Conservation (phyloP, 441 rosid genomes). For the Arabidopsis hybrid region DNA sequence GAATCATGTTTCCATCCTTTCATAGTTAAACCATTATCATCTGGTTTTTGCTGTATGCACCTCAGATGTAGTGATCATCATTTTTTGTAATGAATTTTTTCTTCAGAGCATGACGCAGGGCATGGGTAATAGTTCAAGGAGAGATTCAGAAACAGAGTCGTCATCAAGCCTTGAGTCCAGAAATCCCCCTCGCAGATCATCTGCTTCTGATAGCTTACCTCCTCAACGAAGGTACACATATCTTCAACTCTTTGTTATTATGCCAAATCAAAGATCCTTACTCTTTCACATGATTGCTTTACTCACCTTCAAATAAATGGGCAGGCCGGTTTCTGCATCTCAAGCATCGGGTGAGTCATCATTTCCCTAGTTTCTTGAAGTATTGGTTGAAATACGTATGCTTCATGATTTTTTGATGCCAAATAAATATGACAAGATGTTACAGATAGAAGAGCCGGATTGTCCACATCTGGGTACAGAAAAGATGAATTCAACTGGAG, state of each 20-base stretch:
- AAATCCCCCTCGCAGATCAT: constrained; percentile 70
- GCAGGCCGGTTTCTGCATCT: constrained; percentile 66
- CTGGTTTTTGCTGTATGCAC: background rate
- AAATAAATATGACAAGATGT: constrained; percentile 1
- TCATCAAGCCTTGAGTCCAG: constrained; percentile 72
- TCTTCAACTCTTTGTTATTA: constrained; percentile 10
- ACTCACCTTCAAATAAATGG: constrained; percentile 8
- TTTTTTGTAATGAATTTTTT: background rate
- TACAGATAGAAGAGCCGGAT: constrained; percentile 86
- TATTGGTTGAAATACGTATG: constrained; percentile 1
- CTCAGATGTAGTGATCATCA: constrained; percentile 17
- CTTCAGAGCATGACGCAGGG: constrained; percentile 70
- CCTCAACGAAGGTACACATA: constrained; percentile 79
- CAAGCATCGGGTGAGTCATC: constrained; percentile 75
- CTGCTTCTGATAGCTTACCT: constrained; percentile 92
- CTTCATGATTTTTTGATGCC: constrained; percentile 33
- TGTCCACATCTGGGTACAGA: constrained; percentile 73
- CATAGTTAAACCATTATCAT: background rate
- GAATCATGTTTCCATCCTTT: constrained; percentile 4
- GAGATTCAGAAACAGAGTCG: constrained; percentile 68
- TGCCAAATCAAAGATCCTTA: background rate
- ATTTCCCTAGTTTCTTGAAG: constrained; percentile 9
- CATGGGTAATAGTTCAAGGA: constrained; percentile 68
- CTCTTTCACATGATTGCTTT: constrained; percentile 26
- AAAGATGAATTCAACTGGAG: constrained; percentile 91